A percentile compares a stretch with the other conserved stretches of the same genome.
Evolutionary conservation across 306 rosid species (phyloP).

Genomic region (Citrullus mucosospermus): DNA sequence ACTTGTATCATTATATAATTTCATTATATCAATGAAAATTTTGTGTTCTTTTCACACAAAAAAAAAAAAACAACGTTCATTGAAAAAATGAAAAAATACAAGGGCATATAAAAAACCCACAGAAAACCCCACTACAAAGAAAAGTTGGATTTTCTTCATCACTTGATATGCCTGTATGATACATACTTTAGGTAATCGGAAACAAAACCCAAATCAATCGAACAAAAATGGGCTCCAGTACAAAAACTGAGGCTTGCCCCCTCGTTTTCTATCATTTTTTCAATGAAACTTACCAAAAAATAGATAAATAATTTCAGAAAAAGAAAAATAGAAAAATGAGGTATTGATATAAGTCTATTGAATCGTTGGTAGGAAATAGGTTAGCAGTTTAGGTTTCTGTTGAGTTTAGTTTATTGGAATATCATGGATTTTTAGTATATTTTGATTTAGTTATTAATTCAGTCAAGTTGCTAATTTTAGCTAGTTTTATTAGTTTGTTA

Average conservation of each 20-base stretch:
- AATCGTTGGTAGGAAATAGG: not conserved
- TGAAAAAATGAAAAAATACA: too few relatives aligned
- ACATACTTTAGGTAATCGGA: not conserved
- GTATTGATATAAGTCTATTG: not conserved
- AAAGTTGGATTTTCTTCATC: not conserved
- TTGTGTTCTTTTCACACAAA: too few relatives aligned
- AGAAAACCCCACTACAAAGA: too few relatives aligned
- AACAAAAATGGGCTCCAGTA: not conserved
- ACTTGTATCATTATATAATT: too few relatives aligned
- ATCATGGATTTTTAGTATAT: not conserved
- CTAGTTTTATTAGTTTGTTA: not conserved
- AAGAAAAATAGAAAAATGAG: not conserved
- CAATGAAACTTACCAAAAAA: not conserved
- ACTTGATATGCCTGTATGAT: not conserved
- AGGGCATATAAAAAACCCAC: too few relatives aligned
- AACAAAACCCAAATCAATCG: not conserved
- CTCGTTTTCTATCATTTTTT: not conserved
- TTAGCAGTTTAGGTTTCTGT: not conserved
- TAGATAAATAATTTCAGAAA: too few relatives aligned
- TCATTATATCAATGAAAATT: too few relatives aligned
- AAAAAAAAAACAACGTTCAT: too few relatives aligned
- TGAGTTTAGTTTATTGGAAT: not conserved
- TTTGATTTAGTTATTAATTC: not conserved
- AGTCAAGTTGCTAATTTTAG: not conserved
- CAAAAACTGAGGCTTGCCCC: not conserved